phyloP scores from a whole-genome alignment of 495 filamentous ascomycete genomes.

The Talaromyces thailandensis region DNA sequence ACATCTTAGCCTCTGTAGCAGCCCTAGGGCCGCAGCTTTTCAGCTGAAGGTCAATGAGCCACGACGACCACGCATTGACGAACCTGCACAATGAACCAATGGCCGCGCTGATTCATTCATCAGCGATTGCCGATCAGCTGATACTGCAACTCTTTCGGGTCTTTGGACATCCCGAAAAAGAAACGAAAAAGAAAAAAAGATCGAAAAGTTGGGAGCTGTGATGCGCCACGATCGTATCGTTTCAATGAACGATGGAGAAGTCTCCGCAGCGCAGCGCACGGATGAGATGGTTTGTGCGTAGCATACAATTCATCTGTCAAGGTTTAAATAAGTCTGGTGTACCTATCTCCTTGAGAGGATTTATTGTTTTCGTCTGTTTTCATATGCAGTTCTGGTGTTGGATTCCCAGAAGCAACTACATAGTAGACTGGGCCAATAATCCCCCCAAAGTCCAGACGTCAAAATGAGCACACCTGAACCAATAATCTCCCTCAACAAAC shows the following conservation, averaged over 20 bases:
- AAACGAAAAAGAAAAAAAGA: neutral
- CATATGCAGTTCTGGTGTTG: too few relatives aligned
- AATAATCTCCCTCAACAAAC: conserved; percentile 15
- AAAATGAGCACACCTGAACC: neutral
- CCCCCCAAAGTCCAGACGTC: neutral
- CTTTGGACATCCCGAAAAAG: neutral
- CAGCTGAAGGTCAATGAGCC: neutral
- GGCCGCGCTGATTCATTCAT: neutral
- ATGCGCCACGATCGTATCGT: neutral
- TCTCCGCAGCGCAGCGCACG: neutral
- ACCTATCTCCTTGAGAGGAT: neutral
- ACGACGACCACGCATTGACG: neutral
- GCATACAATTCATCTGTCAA: too few relatives aligned
- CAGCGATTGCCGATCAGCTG: neutral
- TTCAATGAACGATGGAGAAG: neutral
- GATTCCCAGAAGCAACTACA: too few relatives aligned
- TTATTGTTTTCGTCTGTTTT: neutral
- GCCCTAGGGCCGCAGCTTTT: neutral
- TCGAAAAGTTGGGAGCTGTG: neutral
- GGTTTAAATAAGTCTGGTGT: too few relatives aligned
- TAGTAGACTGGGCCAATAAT: neutral
- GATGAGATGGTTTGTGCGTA: neutral
- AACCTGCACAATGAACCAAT: neutral
- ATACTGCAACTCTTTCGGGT: neutral
- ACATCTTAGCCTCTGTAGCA: neutral